phyloP scores from a whole-genome alignment of 441 rosid genomes.

The Gossypium lobatum region DNA sequence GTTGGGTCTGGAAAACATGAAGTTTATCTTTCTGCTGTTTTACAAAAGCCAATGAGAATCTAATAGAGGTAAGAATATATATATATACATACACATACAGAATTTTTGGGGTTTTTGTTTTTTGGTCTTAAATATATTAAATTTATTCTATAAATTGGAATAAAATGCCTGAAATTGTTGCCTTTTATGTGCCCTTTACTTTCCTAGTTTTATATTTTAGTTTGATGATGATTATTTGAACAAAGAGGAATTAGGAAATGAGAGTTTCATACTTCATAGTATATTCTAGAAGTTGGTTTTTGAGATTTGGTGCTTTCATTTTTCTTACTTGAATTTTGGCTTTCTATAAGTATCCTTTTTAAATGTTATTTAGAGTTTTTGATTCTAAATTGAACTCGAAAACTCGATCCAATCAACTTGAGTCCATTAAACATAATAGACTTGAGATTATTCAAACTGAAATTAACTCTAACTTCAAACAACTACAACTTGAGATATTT shows the following conservation, averaged over 20 bases:
- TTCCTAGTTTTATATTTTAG: constrained; percentile 11
- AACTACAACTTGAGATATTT: too few relatives aligned
- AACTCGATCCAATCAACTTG: too few relatives aligned
- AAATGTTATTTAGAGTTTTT: not conserved
- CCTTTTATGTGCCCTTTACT: constrained; percentile 6
- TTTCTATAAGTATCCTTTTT: not conserved
- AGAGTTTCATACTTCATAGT: not conserved
- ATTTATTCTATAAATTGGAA: constrained; percentile 24
- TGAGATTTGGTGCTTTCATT: not conserved
- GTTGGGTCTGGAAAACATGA: constrained; percentile 45
- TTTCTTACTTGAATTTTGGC: not conserved
- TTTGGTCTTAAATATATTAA: constrained; percentile 13
- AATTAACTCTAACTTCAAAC: too few relatives aligned
- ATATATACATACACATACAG: constrained; percentile 7
- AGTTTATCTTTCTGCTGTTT: constrained; percentile 75
- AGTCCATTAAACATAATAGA: too few relatives aligned
- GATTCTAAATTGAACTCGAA: not conserved
- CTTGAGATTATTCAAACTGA: too few relatives aligned
- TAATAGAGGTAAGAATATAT: constrained; percentile 20
- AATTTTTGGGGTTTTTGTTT: constrained; percentile 8
- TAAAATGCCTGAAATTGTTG: constrained; percentile 21
- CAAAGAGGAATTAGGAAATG: constrained; percentile 15
- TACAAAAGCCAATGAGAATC: constrained; percentile 79
- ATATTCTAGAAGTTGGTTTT: constrained; percentile 15
- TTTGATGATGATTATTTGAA: constrained; percentile 13